These are phyloP conservation scores for Chrysoporthe deuterocubensis DNA, from an alignment of 2,329 filamentous ascomycete species.

Conservation along the genomic window DNA sequence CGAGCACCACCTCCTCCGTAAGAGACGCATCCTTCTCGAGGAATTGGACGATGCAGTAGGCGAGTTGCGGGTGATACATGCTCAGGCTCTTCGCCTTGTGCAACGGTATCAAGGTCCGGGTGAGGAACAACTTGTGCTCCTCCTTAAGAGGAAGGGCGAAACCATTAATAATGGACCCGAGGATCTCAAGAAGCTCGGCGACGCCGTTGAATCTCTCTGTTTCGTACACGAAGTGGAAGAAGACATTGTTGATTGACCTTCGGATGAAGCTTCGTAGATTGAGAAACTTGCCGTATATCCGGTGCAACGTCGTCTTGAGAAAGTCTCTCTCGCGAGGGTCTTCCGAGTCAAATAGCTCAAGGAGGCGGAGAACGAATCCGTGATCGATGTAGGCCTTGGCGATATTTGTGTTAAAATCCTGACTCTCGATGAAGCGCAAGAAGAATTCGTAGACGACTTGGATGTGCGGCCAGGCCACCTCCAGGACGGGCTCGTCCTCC, in stretches of 20 bases:
- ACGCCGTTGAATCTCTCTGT: constrained; percentile 99
- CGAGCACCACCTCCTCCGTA: constrained; percentile 97
- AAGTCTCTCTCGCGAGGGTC: constrained; percentile 97
- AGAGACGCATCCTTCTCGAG: constrained; percentile 95
- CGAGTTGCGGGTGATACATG: constrained; percentile 99
- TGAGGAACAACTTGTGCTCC: constrained; percentile 97
- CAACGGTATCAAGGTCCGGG: constrained; percentile 85
- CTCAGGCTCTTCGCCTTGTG: constrained; percentile 99
- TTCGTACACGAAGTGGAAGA: constrained; percentile 99
- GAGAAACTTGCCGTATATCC: constrained; percentile 98
- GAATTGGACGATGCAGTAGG: constrained; percentile 99
- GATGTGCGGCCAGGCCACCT: constrained; percentile 99
- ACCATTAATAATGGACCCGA: constrained; percentile 98
- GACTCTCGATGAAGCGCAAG: constrained; percentile 96
- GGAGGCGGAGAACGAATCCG: constrained; percentile 90
- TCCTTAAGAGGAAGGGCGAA: constrained; percentile 97
- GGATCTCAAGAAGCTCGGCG: constrained; percentile 91
- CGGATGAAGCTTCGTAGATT: constrained; percentile 97
- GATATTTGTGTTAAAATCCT: constrained; percentile 99
- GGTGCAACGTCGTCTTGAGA: constrained; percentile 94
- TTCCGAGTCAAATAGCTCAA: constrained; percentile 98
- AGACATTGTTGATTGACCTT: constrained; percentile 99
- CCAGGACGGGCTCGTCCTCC: constrained; percentile 95
- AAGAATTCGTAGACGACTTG: constrained; percentile 99
- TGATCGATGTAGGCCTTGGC: constrained; percentile 99